Conservation (phyloP, 139 green algal genomes). For the Desmodesmus armatus region DNA sequence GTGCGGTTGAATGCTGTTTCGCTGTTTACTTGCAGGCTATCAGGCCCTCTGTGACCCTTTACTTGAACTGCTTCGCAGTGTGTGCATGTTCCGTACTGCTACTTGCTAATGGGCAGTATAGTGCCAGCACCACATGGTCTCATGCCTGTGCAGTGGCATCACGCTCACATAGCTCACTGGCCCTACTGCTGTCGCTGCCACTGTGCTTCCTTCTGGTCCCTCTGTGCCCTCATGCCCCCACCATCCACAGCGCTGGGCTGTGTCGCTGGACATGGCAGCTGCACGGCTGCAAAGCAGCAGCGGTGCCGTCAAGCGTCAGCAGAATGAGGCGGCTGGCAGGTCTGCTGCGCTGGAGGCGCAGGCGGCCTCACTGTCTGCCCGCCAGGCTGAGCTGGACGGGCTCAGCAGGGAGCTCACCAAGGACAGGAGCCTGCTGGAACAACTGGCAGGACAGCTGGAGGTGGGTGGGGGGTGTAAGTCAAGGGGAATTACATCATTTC, state of each 20-base stretch:
- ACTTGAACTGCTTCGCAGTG: too few relatives aligned
- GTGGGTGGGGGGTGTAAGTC: neutral
- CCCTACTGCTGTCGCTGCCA: too few relatives aligned
- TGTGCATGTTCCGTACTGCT: too few relatives aligned
- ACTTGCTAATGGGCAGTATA: too few relatives aligned
- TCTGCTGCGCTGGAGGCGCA: neutral
- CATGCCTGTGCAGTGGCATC: too few relatives aligned
- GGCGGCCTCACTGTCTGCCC: neutral
- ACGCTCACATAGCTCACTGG: too few relatives aligned
- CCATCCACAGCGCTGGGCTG: slow-evolving; percentile 23
- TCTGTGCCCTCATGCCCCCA: neutral
- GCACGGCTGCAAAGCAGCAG: neutral
- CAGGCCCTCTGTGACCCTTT: too few relatives aligned
- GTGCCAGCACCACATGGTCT: too few relatives aligned
- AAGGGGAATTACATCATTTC: neutral
- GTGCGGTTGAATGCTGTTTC: too few relatives aligned
- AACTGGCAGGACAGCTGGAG: slow-evolving; percentile 32
- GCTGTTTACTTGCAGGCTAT: too few relatives aligned
- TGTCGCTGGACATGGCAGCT: slow-evolving; percentile 26
- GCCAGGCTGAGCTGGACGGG: slow-evolving; percentile 27
- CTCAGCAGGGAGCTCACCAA: slow-evolving; percentile 26
- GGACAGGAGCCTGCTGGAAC: slow-evolving; percentile 31
- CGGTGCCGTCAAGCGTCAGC: slow-evolving; percentile 3
- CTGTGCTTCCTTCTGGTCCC: neutral
- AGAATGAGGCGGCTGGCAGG: neutral